Percentiles rank a stretch among this genome's conserved stretches.
Conservation (phyloP, 2,329 filamentous ascomycete genomes). For the Cercospora sp. region DNA sequence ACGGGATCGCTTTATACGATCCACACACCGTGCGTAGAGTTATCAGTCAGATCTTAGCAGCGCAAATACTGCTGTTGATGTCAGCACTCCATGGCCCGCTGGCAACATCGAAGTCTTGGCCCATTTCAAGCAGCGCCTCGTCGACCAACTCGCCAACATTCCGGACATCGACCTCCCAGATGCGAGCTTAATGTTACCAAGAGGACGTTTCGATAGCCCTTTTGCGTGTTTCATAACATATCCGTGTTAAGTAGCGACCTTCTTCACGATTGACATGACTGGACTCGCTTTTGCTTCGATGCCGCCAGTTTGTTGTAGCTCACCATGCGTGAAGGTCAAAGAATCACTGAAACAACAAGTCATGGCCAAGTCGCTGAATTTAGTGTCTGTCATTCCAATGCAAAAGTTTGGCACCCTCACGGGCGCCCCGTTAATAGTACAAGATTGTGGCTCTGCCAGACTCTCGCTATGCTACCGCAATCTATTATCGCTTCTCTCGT, state of each 20-base stretch:
- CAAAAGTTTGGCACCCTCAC: not conserved
- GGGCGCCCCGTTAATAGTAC: not conserved
- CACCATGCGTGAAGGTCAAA: not conserved
- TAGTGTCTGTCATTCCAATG: not conserved
- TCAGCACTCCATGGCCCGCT: too few species aligned
- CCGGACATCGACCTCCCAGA: too few species aligned
- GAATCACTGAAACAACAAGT: not conserved
- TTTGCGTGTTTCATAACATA: too few species aligned
- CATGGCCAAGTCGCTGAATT: not conserved
- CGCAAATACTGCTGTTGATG: too few species aligned
- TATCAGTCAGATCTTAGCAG: too few species aligned
- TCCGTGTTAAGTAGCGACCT: not conserved
- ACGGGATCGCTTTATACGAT: too few species aligned
- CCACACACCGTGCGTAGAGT: too few species aligned
- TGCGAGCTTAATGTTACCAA: too few species aligned
- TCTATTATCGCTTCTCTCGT: not conserved
- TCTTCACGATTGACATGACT: not conserved
- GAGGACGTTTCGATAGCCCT: too few species aligned
- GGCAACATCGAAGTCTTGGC: too few species aligned
- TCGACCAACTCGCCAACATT: too few species aligned
- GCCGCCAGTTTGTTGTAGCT: not conserved
- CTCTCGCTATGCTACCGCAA: slow-evolving; percentile 7
- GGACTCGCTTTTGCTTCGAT: not conserved
- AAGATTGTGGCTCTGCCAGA: not conserved
- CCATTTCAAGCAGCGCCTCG: too few species aligned